Base-by-base conservation (phyloP, 768 basidiomycete species). In the Pulveroboletus ravenelii region DNA sequence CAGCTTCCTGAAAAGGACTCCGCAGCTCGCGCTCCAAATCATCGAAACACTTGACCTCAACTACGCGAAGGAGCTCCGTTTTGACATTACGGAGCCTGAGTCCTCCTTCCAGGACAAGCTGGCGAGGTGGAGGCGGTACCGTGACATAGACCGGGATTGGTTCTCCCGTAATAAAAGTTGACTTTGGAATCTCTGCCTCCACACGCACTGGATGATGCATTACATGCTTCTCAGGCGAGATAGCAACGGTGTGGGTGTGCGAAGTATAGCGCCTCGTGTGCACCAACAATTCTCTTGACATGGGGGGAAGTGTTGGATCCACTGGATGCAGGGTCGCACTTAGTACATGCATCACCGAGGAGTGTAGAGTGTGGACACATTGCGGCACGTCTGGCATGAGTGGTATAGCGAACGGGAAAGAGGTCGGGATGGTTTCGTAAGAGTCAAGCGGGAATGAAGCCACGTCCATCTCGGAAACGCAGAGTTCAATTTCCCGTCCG, bases 341-440 rank as follows among this genome's bases (percentile, higher is more conserved):
- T 40, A 94, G 72, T 14, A 76, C 73, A 64, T 94, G 87, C 13
- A 76, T 75, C 47, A 94, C 73, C 1, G 82, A 80, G 2, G 91
- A 93, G 54, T 79, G 79, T 14, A 83, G 74, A 5, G 90, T 88
- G 59, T 84, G 82, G 29, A 93, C 74, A 36, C 87, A 89, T 64
- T 93, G 88, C 0, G 92, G 92, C 6, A 87, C 82, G 67, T 94
- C 92, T 37, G 79, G 69, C 51, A 76, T 79, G 46, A 94, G 75
- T 10, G 87, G 88, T 53, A 94, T 82, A 34, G 88, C 80, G 68
- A 93, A 94, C n/a, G 85, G 82, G 53, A 86, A 79, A 18, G 79
- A 78, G 2, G 82, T 75, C 5, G 86, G 85, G 50, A 84, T 71
- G 20, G 71, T 52, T 17, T 71, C 59, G 41, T 62, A 55, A 42